Percentiles rank a stretch among this genome's conserved stretches.
phyloP scores from a whole-genome alignment of 768 basidiomycete genomes.

The Hortiboletus campestris region DNA sequence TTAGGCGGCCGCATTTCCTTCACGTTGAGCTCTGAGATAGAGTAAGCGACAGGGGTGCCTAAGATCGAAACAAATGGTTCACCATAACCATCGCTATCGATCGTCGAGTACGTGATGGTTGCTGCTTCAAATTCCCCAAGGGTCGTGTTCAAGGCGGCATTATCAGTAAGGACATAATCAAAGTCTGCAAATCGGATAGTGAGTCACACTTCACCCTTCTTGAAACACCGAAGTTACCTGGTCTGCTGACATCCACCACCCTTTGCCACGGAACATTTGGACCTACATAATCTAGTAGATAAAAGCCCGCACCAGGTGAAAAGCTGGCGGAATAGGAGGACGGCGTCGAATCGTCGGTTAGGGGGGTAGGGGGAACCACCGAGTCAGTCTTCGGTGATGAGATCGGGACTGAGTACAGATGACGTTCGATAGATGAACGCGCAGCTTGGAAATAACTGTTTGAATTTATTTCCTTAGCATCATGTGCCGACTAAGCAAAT shows the following conservation, averaged over 20 bases:
- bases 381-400: constrained; percentile 44
- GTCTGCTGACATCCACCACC: constrained; percentile 55
- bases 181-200: constrained; percentile 43
- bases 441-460: constrained; percentile 86
- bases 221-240: constrained; percentile 34
- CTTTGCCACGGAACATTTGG: constrained; percentile 88
- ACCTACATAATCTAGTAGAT: constrained; percentile 75
- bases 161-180: constrained; percentile 66
- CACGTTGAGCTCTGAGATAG: constrained; percentile 73
- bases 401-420: constrained; percentile 78
- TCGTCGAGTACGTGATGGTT: constrained; percentile 64
- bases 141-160: constrained; percentile 61
- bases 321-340: constrained; percentile 69
- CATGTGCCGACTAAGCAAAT: constrained; percentile 19
- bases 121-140: constrained; percentile 71
- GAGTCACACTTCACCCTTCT: not conserved
- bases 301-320: constrained; percentile 85
- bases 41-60: constrained; percentile 17
- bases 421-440: constrained; percentile 78
- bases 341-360: constrained; percentile 51
- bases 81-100: constrained; percentile 84
- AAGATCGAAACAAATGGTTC: constrained; percentile 16
- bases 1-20: constrained; percentile 87
- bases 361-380: constrained; percentile 38
- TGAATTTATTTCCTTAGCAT: constrained; percentile 19